phyloP scores from a whole-genome alignment of 164 flowering plant species.

The Nymphaea thermarum region DNA sequence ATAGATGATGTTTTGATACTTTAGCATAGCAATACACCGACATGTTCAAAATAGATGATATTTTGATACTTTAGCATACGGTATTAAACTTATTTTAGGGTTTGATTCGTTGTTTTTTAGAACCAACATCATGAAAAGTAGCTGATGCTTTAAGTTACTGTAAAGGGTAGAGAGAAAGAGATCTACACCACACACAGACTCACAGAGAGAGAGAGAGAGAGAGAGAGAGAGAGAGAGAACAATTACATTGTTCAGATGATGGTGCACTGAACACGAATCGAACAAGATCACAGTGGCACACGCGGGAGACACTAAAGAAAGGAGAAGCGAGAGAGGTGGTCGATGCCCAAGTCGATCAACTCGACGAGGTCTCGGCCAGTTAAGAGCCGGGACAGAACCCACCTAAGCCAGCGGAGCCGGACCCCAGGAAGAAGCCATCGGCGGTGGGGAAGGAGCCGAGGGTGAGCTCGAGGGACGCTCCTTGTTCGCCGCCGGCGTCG shows the following conservation, averaged over 20 bases:
- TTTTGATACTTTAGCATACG: too few relatives aligned
- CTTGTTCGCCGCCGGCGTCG: slow-evolving; percentile 4
- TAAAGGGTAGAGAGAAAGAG: too few relatives aligned
- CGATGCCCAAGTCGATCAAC: neutral
- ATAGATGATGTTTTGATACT: too few relatives aligned
- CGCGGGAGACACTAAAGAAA: neutral
- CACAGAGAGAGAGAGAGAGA: too few relatives aligned
- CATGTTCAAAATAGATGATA: too few relatives aligned
- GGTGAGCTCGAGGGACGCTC: slow-evolving; percentile 57
- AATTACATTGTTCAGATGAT: neutral
- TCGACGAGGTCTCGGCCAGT: neutral
- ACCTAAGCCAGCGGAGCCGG: neutral
- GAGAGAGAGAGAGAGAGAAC: neutral
- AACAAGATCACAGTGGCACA: neutral
- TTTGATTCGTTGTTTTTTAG: too few relatives aligned
- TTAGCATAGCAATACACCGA: too few relatives aligned
- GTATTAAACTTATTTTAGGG: too few relatives aligned
- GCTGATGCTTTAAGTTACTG: too few relatives aligned
- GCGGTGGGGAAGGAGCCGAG: slow-evolving; percentile 39
- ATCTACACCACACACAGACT: neutral
- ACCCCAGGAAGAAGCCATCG: neutral
- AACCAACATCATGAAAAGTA: too few relatives aligned
- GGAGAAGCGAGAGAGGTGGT: neutral
- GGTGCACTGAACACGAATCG: neutral
- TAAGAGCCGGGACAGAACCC: neutral